Evolutionary conservation across 345 rosid genomes (phyloP).

Genomic region (Syzygium jambos): DNA sequence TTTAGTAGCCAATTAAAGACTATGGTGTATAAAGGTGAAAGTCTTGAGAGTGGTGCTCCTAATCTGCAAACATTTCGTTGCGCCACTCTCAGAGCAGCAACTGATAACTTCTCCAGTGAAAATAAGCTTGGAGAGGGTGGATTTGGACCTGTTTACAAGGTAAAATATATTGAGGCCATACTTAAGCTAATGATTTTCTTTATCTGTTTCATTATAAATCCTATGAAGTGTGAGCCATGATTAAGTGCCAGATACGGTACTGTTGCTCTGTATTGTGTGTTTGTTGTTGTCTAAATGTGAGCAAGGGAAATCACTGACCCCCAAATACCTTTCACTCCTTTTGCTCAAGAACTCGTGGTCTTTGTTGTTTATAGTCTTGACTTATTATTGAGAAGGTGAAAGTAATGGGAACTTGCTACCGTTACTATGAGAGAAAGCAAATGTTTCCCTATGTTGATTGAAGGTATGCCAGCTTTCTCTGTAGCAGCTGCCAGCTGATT

Average conservation of each 20-base stretch:
- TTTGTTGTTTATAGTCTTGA: background rate
- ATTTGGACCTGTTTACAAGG: conserved; percentile 39
- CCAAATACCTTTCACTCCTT: background rate
- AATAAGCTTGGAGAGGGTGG: conserved; percentile 40
- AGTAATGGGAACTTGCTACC: background rate
- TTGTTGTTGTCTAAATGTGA: background rate
- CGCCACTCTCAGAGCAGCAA: conserved; percentile 18
- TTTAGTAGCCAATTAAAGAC: background rate
- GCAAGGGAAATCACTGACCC: background rate
- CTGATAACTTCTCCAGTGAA: conserved; percentile 21
- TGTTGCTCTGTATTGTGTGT: background rate
- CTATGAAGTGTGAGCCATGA: background rate
- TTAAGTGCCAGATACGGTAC: background rate
- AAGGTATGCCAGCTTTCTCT: background rate
- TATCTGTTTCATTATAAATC: background rate
- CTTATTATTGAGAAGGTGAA: background rate
- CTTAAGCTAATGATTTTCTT: background rate
- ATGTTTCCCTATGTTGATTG: background rate
- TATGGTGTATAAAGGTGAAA: background rate
- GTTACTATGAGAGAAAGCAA: background rate
- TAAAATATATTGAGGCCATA: background rate
- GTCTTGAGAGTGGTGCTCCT: conserved; percentile 6
- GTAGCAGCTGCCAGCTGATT: background rate
- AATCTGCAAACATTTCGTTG: conserved; percentile 15
- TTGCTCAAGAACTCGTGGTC: background rate